Base-by-base conservation (phyloP, 2,329 filamentous ascomycete genomes). In the Aspergillus ruber region DNA sequence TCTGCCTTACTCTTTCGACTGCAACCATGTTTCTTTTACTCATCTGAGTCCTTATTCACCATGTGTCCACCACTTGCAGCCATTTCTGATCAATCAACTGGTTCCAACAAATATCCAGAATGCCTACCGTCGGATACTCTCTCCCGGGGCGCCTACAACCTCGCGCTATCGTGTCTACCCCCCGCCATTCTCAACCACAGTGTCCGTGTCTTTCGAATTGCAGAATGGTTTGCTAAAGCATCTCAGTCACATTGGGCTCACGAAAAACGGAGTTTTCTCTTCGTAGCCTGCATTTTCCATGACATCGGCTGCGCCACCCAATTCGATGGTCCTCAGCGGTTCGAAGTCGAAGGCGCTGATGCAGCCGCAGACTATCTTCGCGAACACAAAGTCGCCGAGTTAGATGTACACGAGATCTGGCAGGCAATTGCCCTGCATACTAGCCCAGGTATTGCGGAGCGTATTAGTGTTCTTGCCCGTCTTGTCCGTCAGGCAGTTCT, bases 301-400 rank as follows among this genome's bases (percentile, higher is more conserved):
- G 66, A 68, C 50, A 56, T 66, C 8, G 64, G 64, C n/a, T 60
- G 57, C 36, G 48, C 52, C 8, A 32, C 27, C 12, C 53, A 55
- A 20, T 54, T 65, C 48, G 57, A 63, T 49, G 65, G 66, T 1
- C 47, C 63, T 2, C 61, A 68, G 41, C 66, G 71, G 12, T 75
- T 75, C 53, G 72, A 75, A 52, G 62, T 75, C 41, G 71, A 73
- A 50, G 72, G 71, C 4, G 72, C 64, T 5, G 70, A 75, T 51
- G 70, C 68, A 23, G 71, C 70, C 6, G 62, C 63, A 2, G 38
- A 50, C 1, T 59, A 65, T 45, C 56, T 74, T 8, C 52, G 51
- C 1, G 36, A 47, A 3, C 56, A 61, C 23, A 52, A 51, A 8
- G 43, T 65, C 2, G 46, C 47, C 10, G 51, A 58, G 4, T 47